Conservation (phyloP, 2,329 filamentous ascomycete species). For the Trichoderma sp. region DNA sequence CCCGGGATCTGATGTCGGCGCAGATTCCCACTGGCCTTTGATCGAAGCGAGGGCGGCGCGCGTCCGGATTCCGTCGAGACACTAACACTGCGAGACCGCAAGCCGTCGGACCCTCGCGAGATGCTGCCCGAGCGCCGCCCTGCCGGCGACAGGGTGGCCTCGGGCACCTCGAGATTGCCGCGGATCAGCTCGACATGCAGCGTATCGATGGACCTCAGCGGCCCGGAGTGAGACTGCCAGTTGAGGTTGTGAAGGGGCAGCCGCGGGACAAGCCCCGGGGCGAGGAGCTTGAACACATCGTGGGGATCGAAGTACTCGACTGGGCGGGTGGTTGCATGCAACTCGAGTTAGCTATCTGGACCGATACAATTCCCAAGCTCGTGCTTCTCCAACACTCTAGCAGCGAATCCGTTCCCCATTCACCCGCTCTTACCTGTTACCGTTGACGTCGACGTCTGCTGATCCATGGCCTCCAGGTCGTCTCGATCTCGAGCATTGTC, state of each 20-base stretch:
- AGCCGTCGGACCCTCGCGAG: constrained; percentile 58
- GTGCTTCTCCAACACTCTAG: too few species aligned
- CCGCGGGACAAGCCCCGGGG: constrained; percentile 73
- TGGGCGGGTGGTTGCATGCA: constrained; percentile 42
- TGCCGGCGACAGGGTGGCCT: constrained; percentile 38
- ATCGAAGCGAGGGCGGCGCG: constrained; percentile 37
- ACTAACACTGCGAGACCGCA: constrained; percentile 56
- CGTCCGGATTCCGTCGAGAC: constrained; percentile 43
- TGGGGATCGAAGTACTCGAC: constrained; percentile 97
- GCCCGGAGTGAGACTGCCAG: constrained; percentile 93
- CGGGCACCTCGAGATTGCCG: constrained; percentile 53
- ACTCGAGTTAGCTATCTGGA: constrained; percentile 3
- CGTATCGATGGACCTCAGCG: constrained; percentile 88
- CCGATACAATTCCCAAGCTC: not conserved
- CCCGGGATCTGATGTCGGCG: constrained; percentile 94
- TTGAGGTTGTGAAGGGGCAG: constrained; percentile 89
- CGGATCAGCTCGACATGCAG: constrained; percentile 87
- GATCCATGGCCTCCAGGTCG: constrained; percentile 57
- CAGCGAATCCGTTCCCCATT: too few species aligned
- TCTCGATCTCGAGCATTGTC: constrained; percentile 38
- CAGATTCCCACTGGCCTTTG: constrained; percentile 40
- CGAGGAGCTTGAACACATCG: constrained; percentile 80
- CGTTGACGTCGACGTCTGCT: constrained; percentile 72
- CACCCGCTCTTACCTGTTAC: constrained; percentile 63
- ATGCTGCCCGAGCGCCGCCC: constrained; percentile 41